Base-by-base conservation (phyloP, 2,329 filamentous ascomycete genomes). In the Thelonectria rubi region DNA sequence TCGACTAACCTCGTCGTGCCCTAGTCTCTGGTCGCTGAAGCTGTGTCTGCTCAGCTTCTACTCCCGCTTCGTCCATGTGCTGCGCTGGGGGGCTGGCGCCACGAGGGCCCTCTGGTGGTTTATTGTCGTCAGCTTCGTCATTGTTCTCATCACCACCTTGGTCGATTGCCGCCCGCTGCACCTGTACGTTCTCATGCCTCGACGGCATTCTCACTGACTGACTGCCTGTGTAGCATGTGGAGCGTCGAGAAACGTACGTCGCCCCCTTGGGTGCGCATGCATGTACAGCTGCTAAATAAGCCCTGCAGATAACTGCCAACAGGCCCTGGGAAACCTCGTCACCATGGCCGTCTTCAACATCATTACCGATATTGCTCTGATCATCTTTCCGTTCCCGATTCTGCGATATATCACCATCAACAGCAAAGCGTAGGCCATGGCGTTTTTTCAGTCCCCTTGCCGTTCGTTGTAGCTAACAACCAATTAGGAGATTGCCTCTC, bases 311-410 rank as follows among this genome's bases (percentile, higher is more conserved):
- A 51, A 55, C 14, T 72, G 73, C 42, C 64, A 72, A 14, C 65
- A 68, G 43, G 73, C 68, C 1, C 17, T 74, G 2, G 73, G 62
- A 20, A 73, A 75, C 21, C 58, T 75, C 1, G 56, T 75, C 14
- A 46, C 72, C 0, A 75, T 75, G 72, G 73, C 66, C 1, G 64
- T 71, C 5, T 75, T 70, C 45, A 75, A 75, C 14, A 72, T 73
- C 15, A 45, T 75, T 5, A 68, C 72, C 45, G 71, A 73, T 34
- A 20, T 75, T 3, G 70, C 72, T 0, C 69, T 75, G 6, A 73
- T 75, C 17, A 60, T 73, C 6, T 67, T 75, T 1, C 73, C 73
- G 0, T 73, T 75, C 40, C 73, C 73, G 5, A 74, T 75, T 24
- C 62, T 75, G 2, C 65, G 67, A 51, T 59, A 69, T n/a, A 54